Evolutionary conservation across 768 basidiomycete genomes (phyloP), one percentile per base, ranked within the genome.

Genomic region (Lanmaoa rubissima): DNA sequence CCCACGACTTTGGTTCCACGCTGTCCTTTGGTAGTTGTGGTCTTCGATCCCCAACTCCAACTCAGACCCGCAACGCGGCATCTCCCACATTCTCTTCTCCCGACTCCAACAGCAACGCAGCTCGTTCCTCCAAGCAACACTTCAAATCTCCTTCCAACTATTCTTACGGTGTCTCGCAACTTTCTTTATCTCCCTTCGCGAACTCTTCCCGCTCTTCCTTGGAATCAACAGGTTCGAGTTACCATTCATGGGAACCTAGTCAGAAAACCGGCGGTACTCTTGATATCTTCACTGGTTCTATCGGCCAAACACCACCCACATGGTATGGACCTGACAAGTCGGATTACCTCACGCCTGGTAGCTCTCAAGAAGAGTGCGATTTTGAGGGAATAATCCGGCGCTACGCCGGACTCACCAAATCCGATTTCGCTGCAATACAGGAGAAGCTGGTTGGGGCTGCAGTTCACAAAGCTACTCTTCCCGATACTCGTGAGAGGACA

Each of bases 161-260:
- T 67, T 73, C 79, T 46, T 75, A 81, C 31, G 76, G 75, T 44
- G 70, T 80, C 36, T 81, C 80, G 36, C 81, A 83, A 52, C 79
- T 87, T 49, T 75, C 86, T n/a, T 80, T 92, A 51, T 85, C 87
- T 38, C 85, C 88, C 5, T 72, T 88, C 17, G 80, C 79, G 16
- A 92, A 86, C 59, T 88, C 88, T 8, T 92, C 91, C 28, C 81
- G 85, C 32, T 88, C 90, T 14, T 93, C 92, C 7, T 73, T 93
- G 21, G 88, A 86, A 56, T 92, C 90, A 11, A 80, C 78, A 36
- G 90, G 92, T 16, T 94, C 92, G 3, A 93, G 92, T 70, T 93
- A 90, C 69, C 90, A 92, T 67, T 90, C 90, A 5, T 85, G 80
- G 81, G 88, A 90, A 53, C 84, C 74, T 21, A 83, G 72, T 47